Evolutionary conservation across 1,284 basidiomycete genomes (phyloP).

Genomic region (Puccinia novopanici): DNA sequence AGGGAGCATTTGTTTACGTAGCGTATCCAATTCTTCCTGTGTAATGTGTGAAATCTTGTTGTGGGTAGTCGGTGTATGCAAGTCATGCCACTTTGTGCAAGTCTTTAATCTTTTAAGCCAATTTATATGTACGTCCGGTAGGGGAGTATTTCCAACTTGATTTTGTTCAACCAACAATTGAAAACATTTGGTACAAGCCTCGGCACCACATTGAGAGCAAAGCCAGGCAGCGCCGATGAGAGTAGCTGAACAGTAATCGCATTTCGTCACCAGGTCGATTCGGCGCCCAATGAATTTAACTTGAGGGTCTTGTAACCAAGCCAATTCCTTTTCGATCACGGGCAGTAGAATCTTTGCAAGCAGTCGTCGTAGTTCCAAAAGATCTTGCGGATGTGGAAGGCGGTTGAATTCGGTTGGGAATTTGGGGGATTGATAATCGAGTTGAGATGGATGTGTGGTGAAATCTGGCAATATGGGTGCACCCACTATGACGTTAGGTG

Average conservation of each 20-base stretch:
- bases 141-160: background rate
- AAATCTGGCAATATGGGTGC: conserved; percentile 8
- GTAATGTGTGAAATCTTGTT: too few relatives aligned
- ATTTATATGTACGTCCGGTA: background rate
- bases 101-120: conserved; percentile 29
- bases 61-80: background rate
- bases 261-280: conserved; percentile 30
- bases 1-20: too few relatives aligned
- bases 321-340: conserved; percentile 7
- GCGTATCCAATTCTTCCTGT: too few relatives aligned
- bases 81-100: background rate
- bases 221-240: conserved; percentile 41
- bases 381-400: background rate
- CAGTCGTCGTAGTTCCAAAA: background rate
- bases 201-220: too few relatives aligned
- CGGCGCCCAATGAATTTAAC: conserved; percentile 32
- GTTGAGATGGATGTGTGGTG: conserved; percentile 10
- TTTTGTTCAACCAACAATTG: background rate
- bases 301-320: too few relatives aligned
- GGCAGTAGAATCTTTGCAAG: conserved; percentile 8
- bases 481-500: background rate
- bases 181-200: conserved; percentile 35
- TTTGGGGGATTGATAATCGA: too few relatives aligned
- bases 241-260: conserved; percentile 44
- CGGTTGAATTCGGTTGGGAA: conserved; percentile 35